Evolutionary conservation across 2,329 filamentous ascomycete species (phyloP), one percentile per base, ranked within the genome.

Genomic region (Shiraia bambusicola): DNA sequence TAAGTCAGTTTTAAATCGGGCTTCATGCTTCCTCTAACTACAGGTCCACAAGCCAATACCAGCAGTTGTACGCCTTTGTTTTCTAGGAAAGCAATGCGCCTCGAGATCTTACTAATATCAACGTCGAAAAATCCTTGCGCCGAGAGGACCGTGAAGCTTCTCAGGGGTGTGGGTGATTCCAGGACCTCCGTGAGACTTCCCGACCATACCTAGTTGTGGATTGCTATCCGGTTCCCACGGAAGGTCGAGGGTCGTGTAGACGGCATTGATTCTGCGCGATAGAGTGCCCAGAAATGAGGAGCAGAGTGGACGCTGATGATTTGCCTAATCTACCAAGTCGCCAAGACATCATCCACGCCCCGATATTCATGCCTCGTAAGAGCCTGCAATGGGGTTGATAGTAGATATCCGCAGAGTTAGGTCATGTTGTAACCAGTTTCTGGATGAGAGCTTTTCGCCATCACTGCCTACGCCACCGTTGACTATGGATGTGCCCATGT

Each of bases 261-360:
- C 39, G 25, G 14, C 28, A 42, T 39, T 28, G n/a, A 42, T 30
- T 22, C 36, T 49, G 36, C 34, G 38, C 14, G 22, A 43, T 52
- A 52, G 44, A 54, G 47, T 56, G 52, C 44, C 50, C 40, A 53
- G 45, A 22, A 30, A 42, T 13, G 32, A 28, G 36, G 25, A 27
- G 26, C 31, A 29, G 50, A 48, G 33, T 33, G 14, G 11, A n/a
- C 10, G 39, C 32, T 36, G 17, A 33, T 49, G 43, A 45, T 55
- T 52, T 52, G 50, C 52, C 52, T 56, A 49, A 40, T 56, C 37
- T 25, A 45, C 38, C 28, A 37, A 38, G 25, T 50, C 27, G 50
- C 52, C 52, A 54, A 54, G 52, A 44, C 31, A 34, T 33, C 28
- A 26, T 28, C 34, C 22, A 17, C 44, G 33, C 32, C 25, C 27